Conservation (phyloP, 2,329 filamentous ascomycete species). For the Aureobasidium sp. region DNA sequence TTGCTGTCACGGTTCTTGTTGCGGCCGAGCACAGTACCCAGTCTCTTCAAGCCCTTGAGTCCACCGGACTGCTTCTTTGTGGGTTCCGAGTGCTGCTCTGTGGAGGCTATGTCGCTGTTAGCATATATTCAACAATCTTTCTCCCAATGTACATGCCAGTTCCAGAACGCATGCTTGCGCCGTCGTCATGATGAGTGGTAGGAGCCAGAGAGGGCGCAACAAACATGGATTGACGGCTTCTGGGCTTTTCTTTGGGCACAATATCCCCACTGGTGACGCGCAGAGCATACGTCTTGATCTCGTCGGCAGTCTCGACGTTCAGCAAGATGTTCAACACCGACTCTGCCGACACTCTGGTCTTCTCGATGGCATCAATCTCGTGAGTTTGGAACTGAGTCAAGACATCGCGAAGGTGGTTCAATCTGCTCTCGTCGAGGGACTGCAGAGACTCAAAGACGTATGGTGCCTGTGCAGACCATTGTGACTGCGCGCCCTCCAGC, state of each 20-base stretch:
- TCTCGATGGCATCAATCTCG: slow-evolving; percentile 79
- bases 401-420: slow-evolving; percentile 84
- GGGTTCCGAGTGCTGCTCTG: slow-evolving; percentile 24
- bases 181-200: slow-evolving; percentile 43
- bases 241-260: neutral
- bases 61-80: slow-evolving; percentile 32
- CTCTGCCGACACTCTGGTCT: slow-evolving; percentile 66
- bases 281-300: slow-evolving; percentile 68
- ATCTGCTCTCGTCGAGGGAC: slow-evolving; percentile 76
- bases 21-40: slow-evolving; percentile 63
- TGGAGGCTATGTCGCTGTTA: slow-evolving; percentile 24
- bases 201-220: slow-evolving; percentile 24
- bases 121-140: slow-evolving; percentile 36
- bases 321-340: slow-evolving; percentile 74
- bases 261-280: slow-evolving; percentile 28
- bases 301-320: slow-evolving; percentile 77
- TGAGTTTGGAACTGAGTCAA: slow-evolving; percentile 91
- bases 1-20: slow-evolving; percentile 51
- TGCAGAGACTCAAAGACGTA: slow-evolving; percentile 93
- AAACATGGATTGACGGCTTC: slow-evolving; percentile 11
- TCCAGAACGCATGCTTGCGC: slow-evolving; percentile 49
- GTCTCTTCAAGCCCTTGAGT: slow-evolving; percentile 47
- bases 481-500: slow-evolving; percentile 68
- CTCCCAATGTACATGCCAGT: slow-evolving; percentile 33
- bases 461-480: slow-evolving; percentile 92